These are phyloP conservation scores for Triangularia verruculosa DNA, from an alignment of 2,329 filamentous ascomycete species.

Conservation along the genomic window DNA sequence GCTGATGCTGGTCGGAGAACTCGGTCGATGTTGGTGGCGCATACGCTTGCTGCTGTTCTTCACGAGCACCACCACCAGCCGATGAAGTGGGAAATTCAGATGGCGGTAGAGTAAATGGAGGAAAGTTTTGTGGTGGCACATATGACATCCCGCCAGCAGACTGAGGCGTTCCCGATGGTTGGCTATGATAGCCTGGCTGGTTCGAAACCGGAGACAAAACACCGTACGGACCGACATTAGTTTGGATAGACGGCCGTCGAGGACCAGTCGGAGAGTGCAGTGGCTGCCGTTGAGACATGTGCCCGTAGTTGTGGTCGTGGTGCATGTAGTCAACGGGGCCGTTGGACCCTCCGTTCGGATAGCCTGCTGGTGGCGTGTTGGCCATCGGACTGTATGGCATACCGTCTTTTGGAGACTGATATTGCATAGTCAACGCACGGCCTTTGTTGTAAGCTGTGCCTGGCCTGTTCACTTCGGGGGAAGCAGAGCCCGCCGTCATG, in stretches of 20 bases:
- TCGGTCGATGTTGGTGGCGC: slow-evolving; percentile 40
- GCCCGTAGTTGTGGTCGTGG: slow-evolving; percentile 38
- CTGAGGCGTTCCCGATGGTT: slow-evolving; percentile 45
- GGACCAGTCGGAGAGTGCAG: slow-evolving; percentile 44
- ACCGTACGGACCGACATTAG: slow-evolving; percentile 48
- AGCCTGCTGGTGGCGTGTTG: slow-evolving; percentile 41
- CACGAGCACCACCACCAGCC: slow-evolving; percentile 35
- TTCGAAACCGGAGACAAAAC: slow-evolving; percentile 52
- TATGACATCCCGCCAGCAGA: slow-evolving; percentile 43
- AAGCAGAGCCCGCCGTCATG: slow-evolving; percentile 41
- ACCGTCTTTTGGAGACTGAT: slow-evolving; percentile 46
- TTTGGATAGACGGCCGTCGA: slow-evolving; percentile 46
- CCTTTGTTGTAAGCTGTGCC: slow-evolving; percentile 40
- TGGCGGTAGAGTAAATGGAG: slow-evolving; percentile 61
- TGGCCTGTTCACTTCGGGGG: slow-evolving; percentile 47
- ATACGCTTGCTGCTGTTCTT: slow-evolving; percentile 34
- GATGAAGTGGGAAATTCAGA: slow-evolving; percentile 52
- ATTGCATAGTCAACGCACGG: slow-evolving; percentile 40
- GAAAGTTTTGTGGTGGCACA: slow-evolving; percentile 59
- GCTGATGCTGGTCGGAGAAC: slow-evolving; percentile 45
- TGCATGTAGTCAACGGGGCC: slow-evolving; percentile 45
- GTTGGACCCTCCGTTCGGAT: slow-evolving; percentile 35
- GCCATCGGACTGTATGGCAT: slow-evolving; percentile 47
- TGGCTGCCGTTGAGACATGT: slow-evolving; percentile 28
- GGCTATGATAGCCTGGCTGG: slow-evolving; percentile 48